Conservation (phyloP, 2,329 filamentous ascomycete species). For the Colletotrichum aenigma region DNA sequence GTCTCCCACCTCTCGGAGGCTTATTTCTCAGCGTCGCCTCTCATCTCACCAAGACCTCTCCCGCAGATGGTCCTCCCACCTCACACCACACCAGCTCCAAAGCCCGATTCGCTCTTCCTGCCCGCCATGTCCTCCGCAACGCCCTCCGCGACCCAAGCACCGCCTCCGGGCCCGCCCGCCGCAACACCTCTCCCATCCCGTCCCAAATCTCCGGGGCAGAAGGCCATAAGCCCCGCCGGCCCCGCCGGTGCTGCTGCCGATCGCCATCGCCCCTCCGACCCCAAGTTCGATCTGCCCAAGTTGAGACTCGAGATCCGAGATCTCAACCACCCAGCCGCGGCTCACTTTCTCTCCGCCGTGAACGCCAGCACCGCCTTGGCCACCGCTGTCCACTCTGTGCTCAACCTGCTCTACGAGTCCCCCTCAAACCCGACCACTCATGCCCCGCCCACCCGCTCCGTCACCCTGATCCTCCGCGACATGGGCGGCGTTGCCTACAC, state of each 20-base stretch:
- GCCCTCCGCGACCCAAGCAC: not conserved
- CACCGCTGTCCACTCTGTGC: conserved; percentile 68
- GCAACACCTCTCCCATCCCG: conserved; percentile 13
- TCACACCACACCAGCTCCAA: conserved; percentile 8
- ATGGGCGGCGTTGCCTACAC: conserved; percentile 92
- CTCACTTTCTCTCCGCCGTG: conserved; percentile 70
- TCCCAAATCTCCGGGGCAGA: not conserved
- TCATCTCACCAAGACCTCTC: not conserved
- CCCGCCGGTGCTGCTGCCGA: not conserved
- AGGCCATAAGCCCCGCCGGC: not conserved
- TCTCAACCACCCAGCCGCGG: conserved; percentile 62
- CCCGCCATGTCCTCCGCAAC: conserved; percentile 19
- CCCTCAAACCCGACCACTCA: conserved; percentile 44
- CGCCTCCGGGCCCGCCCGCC: not conserved
- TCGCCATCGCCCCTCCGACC: not conserved
- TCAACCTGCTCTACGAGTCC: conserved; percentile 72
- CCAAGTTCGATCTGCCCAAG: conserved; percentile 46
- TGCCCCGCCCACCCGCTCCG: conserved; percentile 73
- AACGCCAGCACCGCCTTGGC: conserved; percentile 67
- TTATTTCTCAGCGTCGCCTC: not conserved
- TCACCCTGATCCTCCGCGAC: conserved; percentile 80
- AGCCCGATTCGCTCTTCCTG: conserved; percentile 13
- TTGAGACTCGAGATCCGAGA: conserved; percentile 66
- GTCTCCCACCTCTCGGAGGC: not conserved
- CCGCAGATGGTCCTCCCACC: conserved; percentile 17